Evolutionary conservation across 306 rosid species (phyloP), one percentile per base, ranked within the genome.

Genomic region (Prinsepia uniflora): DNA sequence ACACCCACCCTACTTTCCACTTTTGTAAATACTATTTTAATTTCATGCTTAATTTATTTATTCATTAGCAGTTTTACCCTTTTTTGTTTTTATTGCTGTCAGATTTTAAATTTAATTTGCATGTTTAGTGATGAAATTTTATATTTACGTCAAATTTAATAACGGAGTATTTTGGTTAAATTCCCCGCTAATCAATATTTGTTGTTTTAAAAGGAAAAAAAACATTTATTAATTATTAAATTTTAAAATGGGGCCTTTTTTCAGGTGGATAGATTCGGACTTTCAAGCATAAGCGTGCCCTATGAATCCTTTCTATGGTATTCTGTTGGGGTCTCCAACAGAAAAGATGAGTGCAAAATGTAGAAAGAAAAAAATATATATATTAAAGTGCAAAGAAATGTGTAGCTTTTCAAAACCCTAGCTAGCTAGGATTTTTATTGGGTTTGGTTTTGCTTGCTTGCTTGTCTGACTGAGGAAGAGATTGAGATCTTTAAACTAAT

Each of bases 221-320:
- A 30, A 30, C 3, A 24, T 30, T 30, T 30, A 2, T 30, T 30
- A 3, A 30, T 30, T 30, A 30, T 30, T 30, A 30, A 30, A 30
- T 30, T 30, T 30, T 1, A 30, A 30, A 30, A 30, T 3, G 36
- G 36, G 20, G 2, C 14, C 53, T 44, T 73, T 40, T 72, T 52
- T 39, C 60, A 68, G 75, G 67, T 72, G 63, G 52, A 68, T 69
- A 76, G 43, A 55, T 43, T 42, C 74, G 14, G 54, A 70, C 75
- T 64, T 75, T 83, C n/a, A 79, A 43, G 83, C 49, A 7, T 67
- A 55, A 78, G 92, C 85, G 79, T 81, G 88, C 84, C 66, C 66
- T 36, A 61, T 57, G 78, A 68, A 63, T 62, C 69, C 78, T 76
- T 76, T 76, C 47, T 50, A 44, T 76, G 72, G 55, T 30, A 3